Evolutionary conservation across 1,284 basidiomycete species (phyloP).

Genomic region (Malassezia japonica): DNA sequence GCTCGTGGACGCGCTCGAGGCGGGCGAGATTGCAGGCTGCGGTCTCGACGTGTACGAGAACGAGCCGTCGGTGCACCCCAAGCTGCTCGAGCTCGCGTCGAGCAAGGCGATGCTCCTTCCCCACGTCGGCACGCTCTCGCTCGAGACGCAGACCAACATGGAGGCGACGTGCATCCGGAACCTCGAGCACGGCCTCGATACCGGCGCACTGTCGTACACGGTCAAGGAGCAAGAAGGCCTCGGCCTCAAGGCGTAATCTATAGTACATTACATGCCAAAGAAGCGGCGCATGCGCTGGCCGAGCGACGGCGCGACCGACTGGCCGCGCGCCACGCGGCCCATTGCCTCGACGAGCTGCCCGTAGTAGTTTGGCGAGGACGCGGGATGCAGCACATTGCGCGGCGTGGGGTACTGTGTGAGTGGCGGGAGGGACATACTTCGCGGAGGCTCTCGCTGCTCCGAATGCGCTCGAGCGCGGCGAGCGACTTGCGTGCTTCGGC

Average conservation of each 20-base stretch:
- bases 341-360: slow-evolving; percentile 25
- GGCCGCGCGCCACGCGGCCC: slow-evolving; percentile 23
- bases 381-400: slow-evolving; percentile 26
- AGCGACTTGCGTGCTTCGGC: slow-evolving; percentile 23
- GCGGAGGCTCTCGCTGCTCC: slow-evolving; percentile 22
- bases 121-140: slow-evolving; percentile 41
- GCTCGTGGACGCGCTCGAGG: slow-evolving; percentile 30
- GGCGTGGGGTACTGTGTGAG: slow-evolving; percentile 22
- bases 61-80: slow-evolving; percentile 52
- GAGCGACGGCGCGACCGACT: slow-evolving; percentile 18
- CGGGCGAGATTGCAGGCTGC: slow-evolving; percentile 52
- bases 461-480: slow-evolving; percentile 21
- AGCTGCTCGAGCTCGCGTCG: slow-evolving; percentile 22
- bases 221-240: slow-evolving; percentile 41
- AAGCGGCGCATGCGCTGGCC: slow-evolving; percentile 27
- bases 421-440: slow-evolving; percentile 8
- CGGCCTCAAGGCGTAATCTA: slow-evolving; percentile 1
- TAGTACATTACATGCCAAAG: slow-evolving; percentile 19
- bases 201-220: slow-evolving; percentile 36
- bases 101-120: slow-evolving; percentile 30
- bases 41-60: slow-evolving; percentile 83
- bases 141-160: slow-evolving; percentile 48
- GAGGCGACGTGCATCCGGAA: slow-evolving; percentile 46
- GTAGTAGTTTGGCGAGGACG: slow-evolving; percentile 33
- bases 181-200: slow-evolving; percentile 35